Conservation (phyloP, 2,329 filamentous ascomycete genomes). For the Arthrobotrys musiformis region DNA sequence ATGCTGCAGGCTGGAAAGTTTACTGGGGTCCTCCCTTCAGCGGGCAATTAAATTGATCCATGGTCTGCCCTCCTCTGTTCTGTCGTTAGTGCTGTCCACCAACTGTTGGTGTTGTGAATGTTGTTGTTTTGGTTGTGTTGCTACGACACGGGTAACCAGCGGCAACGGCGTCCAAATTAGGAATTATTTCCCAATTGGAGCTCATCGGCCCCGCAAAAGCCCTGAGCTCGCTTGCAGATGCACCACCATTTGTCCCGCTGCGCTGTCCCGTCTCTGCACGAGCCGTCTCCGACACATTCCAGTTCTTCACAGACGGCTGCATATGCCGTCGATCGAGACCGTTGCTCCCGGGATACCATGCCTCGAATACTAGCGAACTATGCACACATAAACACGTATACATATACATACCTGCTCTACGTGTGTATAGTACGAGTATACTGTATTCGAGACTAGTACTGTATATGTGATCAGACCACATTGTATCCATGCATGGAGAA, state of each 20-base stretch:
- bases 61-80: not conserved
- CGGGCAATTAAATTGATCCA: not conserved
- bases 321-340: not conserved
- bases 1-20: slow-evolving; percentile 1
- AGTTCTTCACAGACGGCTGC: not conserved
- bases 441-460: too few relatives aligned
- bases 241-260: slow-evolving; percentile 6
- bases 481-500: not conserved
- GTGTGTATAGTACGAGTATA: not conserved
- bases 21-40: slow-evolving; percentile 17
- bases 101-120: slow-evolving; percentile 14
- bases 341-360: slow-evolving; percentile 5
- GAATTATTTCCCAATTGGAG: slow-evolving; percentile 8
- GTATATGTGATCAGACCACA: not conserved
- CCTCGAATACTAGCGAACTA: not conserved
- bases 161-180: not conserved
- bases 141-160: slow-evolving; percentile 11
- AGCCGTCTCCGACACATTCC: not conserved
- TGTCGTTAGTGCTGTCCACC: too few relatives aligned
- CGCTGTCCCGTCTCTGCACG: slow-evolving; percentile 1
- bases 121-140: slow-evolving; percentile 17
- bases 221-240: slow-evolving; percentile 14
- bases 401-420: not conserved
- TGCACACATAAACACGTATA: not conserved
- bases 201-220: slow-evolving; percentile 19